Conservation (phyloP, 129 eudicot species). For the sunflower (Helianthus annuus) region HanXRQr2.0-SUNRISE NC_035437.2:174197674-174198173, state of each 20-base stretch:
- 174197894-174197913: conserved; percentile 31
- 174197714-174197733: conserved; percentile 41
- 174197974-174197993: conserved; percentile 34
- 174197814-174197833: conserved; percentile 29
- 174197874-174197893: conserved; percentile 25
- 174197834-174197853: conserved; percentile 32
- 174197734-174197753: conserved; percentile 28
- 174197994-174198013: conserved; percentile 34
- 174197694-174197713: conserved; percentile 46
- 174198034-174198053: conserved; percentile 37
- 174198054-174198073: conserved; percentile 31
- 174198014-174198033: conserved; percentile 33
- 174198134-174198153: conserved; percentile 33
- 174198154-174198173: conserved; percentile 44
- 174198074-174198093: conserved; percentile 26
- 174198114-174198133: conserved; percentile 23
- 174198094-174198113: conserved; percentile 22
- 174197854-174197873: conserved; percentile 24
- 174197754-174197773: conserved; percentile 30
- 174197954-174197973: conserved; percentile 35
- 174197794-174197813: conserved; percentile 14
- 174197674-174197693: conserved; percentile 27
- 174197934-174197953: conserved; percentile 31
- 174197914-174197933: conserved; percentile 29
- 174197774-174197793: conserved; percentile 29